Base-by-base conservation (phyloP, 2,329 filamentous ascomycete species). In the Grosmannia penicillata region DNA sequence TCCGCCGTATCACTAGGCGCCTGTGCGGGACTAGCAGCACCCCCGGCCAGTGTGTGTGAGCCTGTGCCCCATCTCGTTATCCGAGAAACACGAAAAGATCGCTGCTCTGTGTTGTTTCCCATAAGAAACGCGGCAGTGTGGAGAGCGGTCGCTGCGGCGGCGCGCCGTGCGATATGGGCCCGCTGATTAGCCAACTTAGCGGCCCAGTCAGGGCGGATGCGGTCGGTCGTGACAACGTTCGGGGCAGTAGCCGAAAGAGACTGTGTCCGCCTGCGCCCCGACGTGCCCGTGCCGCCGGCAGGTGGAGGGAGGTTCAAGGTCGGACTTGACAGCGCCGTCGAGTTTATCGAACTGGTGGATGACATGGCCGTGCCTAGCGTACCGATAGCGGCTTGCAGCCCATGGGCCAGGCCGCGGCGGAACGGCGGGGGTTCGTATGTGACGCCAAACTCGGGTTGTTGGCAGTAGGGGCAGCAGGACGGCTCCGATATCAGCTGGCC, bases 91-190 rank as follows among this genome's bases (percentile, higher is more conserved):
- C 56, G 53, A 33, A 76, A 65, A 0, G 66, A 66, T 25, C 72
- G 61, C 42, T 59, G 60, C 10, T 72, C 66, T 27, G 35, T 30
- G n/a, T 59, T 62, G 43, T 78, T 76, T 8, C 78, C 78, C 63
- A 94, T 84, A 37, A 96, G 63, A 54, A 96, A 96, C 1, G 91
- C 91, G 6, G 91, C 91, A 22, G 91, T 93, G 49, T 98, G 91
- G 4, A 96, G 62, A 14, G 91, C 89, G 0, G 91, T 96, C 0
- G 91, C 91, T 0, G 91, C 91, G 1, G 91, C 91, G 19, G 91
- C 84, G 46, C 91, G 70, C 42, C 91, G 72, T 6, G 91, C 75
- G 45, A 86, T 80, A 54, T 95, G 85, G 6, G 84, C 78, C 38
- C 86, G 76, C 40, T 89, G 89, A 49, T 82, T 74, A 11, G 82